Percentiles rank a stretch among this genome's conserved stretches.
Conservation (phyloP, 176 grass and related monocot species). For the Otatea glauca region DNA sequence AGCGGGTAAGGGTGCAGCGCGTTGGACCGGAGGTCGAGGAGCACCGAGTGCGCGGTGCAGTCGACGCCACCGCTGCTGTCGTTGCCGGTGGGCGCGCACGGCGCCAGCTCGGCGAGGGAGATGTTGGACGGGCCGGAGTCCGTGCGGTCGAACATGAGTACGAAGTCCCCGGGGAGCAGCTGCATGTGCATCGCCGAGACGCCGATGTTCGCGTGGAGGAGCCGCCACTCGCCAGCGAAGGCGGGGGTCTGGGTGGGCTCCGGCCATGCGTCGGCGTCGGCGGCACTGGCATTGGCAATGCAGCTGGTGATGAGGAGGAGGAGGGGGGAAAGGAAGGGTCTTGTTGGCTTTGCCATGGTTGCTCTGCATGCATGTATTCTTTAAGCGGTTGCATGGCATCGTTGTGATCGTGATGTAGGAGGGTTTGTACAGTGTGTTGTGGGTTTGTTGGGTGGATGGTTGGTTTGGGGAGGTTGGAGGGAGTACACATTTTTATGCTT, state of each 20-base stretch:
- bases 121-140: slow-evolving; percentile 73
- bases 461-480: slow-evolving; percentile 43
- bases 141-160: slow-evolving; percentile 85
- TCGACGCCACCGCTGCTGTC: slow-evolving; percentile 17
- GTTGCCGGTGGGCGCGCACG: background rate
- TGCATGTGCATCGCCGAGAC: slow-evolving; percentile 96
- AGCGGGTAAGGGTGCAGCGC: slow-evolving; percentile 58
- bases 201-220: slow-evolving; percentile 77
- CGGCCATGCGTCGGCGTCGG: slow-evolving; percentile 25
- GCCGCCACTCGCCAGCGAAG: slow-evolving; percentile 60
- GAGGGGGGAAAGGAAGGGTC: background rate
- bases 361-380: background rate
- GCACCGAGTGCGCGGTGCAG: slow-evolving; percentile 83
- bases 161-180: slow-evolving; percentile 65
- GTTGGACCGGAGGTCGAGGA: slow-evolving; percentile 52
- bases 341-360: slow-evolving; percentile 33
- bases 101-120: slow-evolving; percentile 44
- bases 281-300: background rate
- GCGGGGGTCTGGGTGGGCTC: background rate
- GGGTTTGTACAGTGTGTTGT: slow-evolving; percentile 27
- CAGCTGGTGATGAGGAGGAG: background rate
- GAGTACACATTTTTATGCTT: background rate
- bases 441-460: slow-evolving; percentile 43
- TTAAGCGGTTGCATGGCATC: slow-evolving; percentile 18
- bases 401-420: background rate